Conservation (phyloP, 768 basidiomycete species). For the Udeniomyces megalosporus region DNA sequence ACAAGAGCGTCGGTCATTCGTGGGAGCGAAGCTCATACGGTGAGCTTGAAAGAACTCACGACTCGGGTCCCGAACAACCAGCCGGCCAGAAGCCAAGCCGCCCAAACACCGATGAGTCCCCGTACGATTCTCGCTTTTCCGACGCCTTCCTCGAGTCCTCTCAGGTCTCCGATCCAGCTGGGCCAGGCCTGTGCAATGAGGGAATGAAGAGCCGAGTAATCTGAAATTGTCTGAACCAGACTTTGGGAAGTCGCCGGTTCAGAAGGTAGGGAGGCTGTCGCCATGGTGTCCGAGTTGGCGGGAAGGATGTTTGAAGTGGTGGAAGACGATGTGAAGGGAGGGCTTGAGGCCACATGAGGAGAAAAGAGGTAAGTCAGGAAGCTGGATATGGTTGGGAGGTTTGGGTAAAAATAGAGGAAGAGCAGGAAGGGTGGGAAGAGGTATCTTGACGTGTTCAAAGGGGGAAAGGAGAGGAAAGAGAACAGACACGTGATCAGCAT, state of each 20-base stretch:
- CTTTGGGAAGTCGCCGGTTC: background rate
- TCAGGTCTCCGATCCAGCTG: background rate
- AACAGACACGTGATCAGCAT: background rate
- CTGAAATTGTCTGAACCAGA: background rate
- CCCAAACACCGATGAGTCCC: constrained; percentile 1
- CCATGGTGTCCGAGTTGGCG: constrained; percentile 14
- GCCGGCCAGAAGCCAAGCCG: constrained; percentile 1
- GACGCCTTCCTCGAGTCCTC: background rate
- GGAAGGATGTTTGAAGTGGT: constrained; percentile 17
- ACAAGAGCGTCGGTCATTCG: background rate
- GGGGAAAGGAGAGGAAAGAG: background rate
- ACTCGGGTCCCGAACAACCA: constrained; percentile 4
- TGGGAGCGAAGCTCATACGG: background rate
- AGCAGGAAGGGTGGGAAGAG: constrained; percentile 15
- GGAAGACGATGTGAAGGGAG: constrained; percentile 15
- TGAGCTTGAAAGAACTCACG: background rate
- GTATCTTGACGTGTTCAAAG: background rate
- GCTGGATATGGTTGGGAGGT: background rate
- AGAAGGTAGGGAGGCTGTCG: background rate
- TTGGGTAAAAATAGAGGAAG: background rate
- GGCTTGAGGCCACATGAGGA: constrained; percentile 15
- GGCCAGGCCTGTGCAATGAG: constrained; percentile 2
- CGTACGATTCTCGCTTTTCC: background rate
- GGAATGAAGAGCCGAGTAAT: constrained; percentile 3
- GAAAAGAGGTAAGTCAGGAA: constrained; percentile 4